These are phyloP conservation scores for Cyclotella cryptica DNA, from an alignment of 108 stramenopile species.

Conservation along the genomic window DNA sequence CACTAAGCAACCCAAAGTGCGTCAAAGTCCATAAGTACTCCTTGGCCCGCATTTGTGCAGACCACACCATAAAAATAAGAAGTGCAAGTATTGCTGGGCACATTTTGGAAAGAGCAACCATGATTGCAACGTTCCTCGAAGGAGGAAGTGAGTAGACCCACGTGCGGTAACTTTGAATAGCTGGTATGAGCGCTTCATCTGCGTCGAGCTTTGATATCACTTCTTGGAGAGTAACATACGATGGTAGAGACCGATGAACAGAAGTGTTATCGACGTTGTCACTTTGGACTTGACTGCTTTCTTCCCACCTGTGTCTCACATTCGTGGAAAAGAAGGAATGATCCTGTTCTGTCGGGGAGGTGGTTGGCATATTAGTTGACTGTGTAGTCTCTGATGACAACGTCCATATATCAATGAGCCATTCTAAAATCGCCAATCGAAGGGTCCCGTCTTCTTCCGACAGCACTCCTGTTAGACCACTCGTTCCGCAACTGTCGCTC, in stretches of 20 bases:
- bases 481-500: slow-evolving; percentile 18
- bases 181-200: slow-evolving; percentile 44
- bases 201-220: slow-evolving; percentile 48
- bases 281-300: not conserved
- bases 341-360: not conserved
- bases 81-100: slow-evolving; percentile 28
- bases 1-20: not conserved
- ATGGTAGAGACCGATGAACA: slow-evolving; percentile 8
- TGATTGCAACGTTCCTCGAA: slow-evolving; percentile 25
- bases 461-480: slow-evolving; percentile 15
- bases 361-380: not conserved
- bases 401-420: slow-evolving; percentile 46
- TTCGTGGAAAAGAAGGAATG: not conserved
- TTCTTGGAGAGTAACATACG: slow-evolving; percentile 32
- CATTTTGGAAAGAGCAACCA: slow-evolving; percentile 35
- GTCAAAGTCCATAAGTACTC: not conserved
- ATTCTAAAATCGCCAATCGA: slow-evolving; percentile 38
- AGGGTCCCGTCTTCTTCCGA: slow-evolving; percentile 43
- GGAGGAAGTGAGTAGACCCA: slow-evolving; percentile 45
- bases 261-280: not conserved
- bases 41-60: not conserved
- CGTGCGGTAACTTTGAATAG: slow-evolving; percentile 35
- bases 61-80: slow-evolving; percentile 2
- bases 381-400: slow-evolving; percentile 17
- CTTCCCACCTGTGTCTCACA: not conserved